Base-by-base conservation (phyloP, 2,329 filamentous ascomycete genomes). In the Trichoderma afroharzianum region DNA sequence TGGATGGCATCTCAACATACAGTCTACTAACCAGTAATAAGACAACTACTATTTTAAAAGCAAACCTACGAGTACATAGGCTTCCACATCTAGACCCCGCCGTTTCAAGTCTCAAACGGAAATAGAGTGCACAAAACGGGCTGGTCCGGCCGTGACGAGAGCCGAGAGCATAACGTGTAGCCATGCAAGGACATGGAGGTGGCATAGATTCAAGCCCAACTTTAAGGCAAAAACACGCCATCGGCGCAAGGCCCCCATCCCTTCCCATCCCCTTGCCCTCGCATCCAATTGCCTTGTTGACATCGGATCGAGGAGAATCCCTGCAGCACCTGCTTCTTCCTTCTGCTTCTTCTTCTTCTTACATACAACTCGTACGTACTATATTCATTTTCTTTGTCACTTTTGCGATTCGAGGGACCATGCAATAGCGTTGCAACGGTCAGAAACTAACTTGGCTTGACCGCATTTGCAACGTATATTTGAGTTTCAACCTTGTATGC, bases 161-260 rank as follows among this genome's bases (percentile, higher is more conserved):
- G 53, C 53, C 53, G 26, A 26, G 50, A 30, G 53, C 47, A 24
- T 53, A 53, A 21, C 5, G n/a, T 11, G 3, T 50, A 6, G 28
- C 18, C 55, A 58, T 32, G 57, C 57, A 33, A 33, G 57, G 57
- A 59, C 57, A 59, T 59, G 57, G 57, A 33, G 43, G 32, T 26
- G 32, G 43, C 28, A 36, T 28, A 36, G 64, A 62, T 26, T 39
- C 66, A 24, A 61, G 55, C 55, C n/a, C 36, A 59, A 61, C 33
- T 58, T 50, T 12, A 50, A 50, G 66, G 55, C 36, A 61, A 68
- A 61, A 26, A 33, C 39, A 68, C 66, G 64, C 64, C 64, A 68
- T 30, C 33, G 6, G 24, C 28, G 58, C 62, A 64, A 64, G 62
- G 62, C 26, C 24, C 14, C 12, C 33, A 6, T 36, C 2, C 36